Base-by-base conservation (phyloP, 2,329 filamentous ascomycete species). In the Fusarium agapanthi region DNA sequence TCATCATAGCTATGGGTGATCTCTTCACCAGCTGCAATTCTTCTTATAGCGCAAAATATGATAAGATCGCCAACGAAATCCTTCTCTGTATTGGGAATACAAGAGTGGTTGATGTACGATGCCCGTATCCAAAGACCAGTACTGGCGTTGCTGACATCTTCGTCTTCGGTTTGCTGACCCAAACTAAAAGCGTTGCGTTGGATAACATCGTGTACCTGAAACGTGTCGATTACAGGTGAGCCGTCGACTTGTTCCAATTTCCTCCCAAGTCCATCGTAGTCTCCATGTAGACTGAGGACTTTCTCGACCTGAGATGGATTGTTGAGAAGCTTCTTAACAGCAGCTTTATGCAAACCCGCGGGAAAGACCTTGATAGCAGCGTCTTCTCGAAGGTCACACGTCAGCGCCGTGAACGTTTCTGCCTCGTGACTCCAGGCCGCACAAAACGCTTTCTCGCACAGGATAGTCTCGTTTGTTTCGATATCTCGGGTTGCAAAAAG, bases 21-120 rank as follows among this genome's bases (percentile, higher is more conserved):
- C 57, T 83, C 81, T n/a, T 82, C 80, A 11, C 80, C 80, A 7
- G 62, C 54, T 3, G 50, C 30, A 41, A 84, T 83, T n/a, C 61
- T 41, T 8, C 77, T 74, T 2, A 65, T 76, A 5, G 83, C 81
- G 10, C 81, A 82, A 14, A 86, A 60, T 8, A 85, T 71, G 58
- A 83, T 78, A 7, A 83, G 60, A 64, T 83, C 84, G 28, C 84
- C 84, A 11, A 84, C 74, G 51, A 80, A 83, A 5, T 81, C 76
- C 34, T 81, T 82, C 47, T 75, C 76, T 0, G 75, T 65, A 63
- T 84, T 85, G 37, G 79, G 58, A 4, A 79, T 54, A 61, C 84
- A 86, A 0, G 82, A 83, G 65, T 86, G 84, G 51, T 86, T 86
- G 64, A 84, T 80, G 63, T 83, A 83, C 0, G 83, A 80, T 7